These are phyloP conservation scores for Backusella tarrabulga DNA, from an alignment of 192 early-diverging fungal genomes.

Conservation along the genomic window DNA sequence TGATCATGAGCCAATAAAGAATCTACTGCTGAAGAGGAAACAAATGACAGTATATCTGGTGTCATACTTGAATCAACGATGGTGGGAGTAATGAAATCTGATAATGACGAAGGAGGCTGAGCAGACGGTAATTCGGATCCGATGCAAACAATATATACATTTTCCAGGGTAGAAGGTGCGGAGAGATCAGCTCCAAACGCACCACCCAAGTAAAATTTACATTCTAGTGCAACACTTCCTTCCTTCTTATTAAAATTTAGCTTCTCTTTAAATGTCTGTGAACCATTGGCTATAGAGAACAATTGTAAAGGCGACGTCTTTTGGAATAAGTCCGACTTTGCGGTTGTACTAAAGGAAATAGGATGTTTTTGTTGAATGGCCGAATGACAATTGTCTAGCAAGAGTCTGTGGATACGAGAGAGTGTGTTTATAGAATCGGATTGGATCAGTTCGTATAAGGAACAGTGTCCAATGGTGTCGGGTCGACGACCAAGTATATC, in stretches of 20 bases:
- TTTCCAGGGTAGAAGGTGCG: conserved; percentile 39
- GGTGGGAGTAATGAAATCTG: not conserved
- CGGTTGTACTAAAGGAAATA: conserved; percentile 19
- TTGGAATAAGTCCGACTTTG: conserved; percentile 17
- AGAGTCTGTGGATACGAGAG: conserved; percentile 29
- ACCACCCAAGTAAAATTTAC: conserved; percentile 54
- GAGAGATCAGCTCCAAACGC: conserved; percentile 53
- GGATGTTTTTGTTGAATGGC: conserved; percentile 16
- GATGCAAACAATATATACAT: conserved; percentile 46
- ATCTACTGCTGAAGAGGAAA: not conserved
- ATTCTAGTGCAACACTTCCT: conserved; percentile 38
- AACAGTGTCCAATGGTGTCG: conserved; percentile 44
- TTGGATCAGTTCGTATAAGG: conserved; percentile 45
- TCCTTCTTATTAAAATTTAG: conserved; percentile 36
- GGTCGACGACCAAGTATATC: conserved; percentile 47
- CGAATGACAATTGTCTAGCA: conserved; percentile 37
- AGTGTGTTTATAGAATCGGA: conserved; percentile 35
- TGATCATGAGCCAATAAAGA: conserved; percentile 1
- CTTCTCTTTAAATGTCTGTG: conserved; percentile 44
- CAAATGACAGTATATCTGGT: not conserved
- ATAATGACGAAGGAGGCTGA: not conserved
- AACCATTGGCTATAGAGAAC: conserved; percentile 41
- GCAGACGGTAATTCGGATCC: not conserved
- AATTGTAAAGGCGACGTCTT: conserved; percentile 29
- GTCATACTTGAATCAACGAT: not conserved